Evolutionary conservation across 148 eudicot genomes (phyloP), one percentile per base, ranked within the genome.

Genomic region (Chenopodium quinoa): DNA sequence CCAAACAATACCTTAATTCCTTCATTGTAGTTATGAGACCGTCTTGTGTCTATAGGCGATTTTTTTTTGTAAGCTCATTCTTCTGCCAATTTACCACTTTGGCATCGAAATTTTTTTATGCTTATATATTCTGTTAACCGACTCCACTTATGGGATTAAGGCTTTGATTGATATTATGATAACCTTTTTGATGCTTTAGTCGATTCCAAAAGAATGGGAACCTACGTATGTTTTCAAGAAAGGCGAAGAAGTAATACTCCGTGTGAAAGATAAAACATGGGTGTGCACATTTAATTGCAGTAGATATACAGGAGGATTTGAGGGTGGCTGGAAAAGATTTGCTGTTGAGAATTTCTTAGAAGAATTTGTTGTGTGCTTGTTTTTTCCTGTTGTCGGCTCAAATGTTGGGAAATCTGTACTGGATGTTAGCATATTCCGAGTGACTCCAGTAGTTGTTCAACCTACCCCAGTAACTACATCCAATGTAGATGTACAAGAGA

Each of bases 371-470:
- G 60, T 54, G 17, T 54, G 60, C 60, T 14, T 54, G 60, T 54
- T 54, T 54, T 4, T 54, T 1, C 60, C 60, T 5, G 7, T 37
- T 37, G 73, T 78, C 27, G 80, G 69, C 54, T 68, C 50, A 22
- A 79, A 75, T 32, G 10, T 37, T 1, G 74, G 81, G 29, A 52
- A 22, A 0, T 20, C 80, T 73, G 52, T 85, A 74, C 64, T 86
- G 7, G 79, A 90, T 23, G 90, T 90, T 32, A 84, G 79, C 76
- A 83, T 90, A 63, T 90, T 89, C 75, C 85, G 89, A 71, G 91
- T 85, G 22, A 88, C 83, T 37, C 75, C 81, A 20, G 85, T 86
- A 75, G 80, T 81, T 47, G 77, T 52, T 74, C 78, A 56, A 4
- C 73, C 78, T 11, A 75, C 23, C 40, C 47, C 31, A 16, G 37